Evolutionary conservation across 129 eudicot species (phyloP), one percentile per base, ranked within the genome.

Genomic region (Chrysanthemum makinoi): DNA sequence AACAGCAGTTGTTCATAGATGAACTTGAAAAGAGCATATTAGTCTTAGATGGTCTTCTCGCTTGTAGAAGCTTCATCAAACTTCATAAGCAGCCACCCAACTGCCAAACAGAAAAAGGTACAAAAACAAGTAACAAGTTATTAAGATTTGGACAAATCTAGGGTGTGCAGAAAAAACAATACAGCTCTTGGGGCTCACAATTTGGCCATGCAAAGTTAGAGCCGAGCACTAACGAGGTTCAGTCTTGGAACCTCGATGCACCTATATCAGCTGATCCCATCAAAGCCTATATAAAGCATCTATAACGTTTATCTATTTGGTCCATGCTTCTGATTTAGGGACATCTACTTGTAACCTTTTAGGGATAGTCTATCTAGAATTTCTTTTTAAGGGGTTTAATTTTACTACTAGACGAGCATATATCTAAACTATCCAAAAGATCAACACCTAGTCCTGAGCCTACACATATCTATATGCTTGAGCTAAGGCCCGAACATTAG

Each of bases 71-170:
- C 61, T 64, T 70, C 71, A 24, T 50, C 65, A 47, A 16, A 49
- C 74, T 68, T 89, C 75, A 89, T 72, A 80, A 56, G 69, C 94
- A 87, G 55, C 96, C 96, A 80, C 95, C 95, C 86, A 88, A 80
- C 95, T 88, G 88, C 64, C 83, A 83, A 66, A 66, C 4, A 28
- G 5, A 53, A 35, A 35, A 73, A 39, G n/a, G 28, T n/a, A 68
- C 35, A n/a, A 66, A 20, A 65, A 77, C 49, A 64, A n/a, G 47
- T 53, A 19, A 12, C 10, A 28, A 64, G 24, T 64, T 30, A 56
- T n/a, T 4, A 63, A 9, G 16, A 16, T 33, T 6, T 35, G 16
- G 24, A 0, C 17, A 64, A 44, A 43, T 8, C 17, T 1, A 64
- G 19, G 15, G 2, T 44, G 22, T 18, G 28, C 19, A 30, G 22